Conservation (phyloP, 305 asterid genomes). For the Rubia occidens region DNA sequence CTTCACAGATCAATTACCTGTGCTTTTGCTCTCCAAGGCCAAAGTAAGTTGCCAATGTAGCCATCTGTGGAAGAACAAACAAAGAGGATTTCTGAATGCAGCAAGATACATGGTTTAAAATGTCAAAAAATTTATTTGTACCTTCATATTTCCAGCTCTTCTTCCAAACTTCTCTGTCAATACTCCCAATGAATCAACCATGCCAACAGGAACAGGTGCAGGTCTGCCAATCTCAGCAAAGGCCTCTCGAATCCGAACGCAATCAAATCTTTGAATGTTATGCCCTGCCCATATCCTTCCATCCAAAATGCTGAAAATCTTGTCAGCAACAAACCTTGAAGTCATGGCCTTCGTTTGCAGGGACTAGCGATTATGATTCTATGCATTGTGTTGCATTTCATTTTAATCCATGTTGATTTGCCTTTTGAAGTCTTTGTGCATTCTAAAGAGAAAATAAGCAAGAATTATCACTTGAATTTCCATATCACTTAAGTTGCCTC, state of each 20-base stretch:
- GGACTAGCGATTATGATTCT: too few species aligned
- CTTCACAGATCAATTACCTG: conserved; percentile 43
- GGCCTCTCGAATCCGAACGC: conserved; percentile 66
- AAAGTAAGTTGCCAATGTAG: conserved; percentile 76
- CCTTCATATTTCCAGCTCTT: conserved; percentile 98
- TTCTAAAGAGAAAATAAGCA: too few species aligned
- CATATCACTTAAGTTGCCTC: too few species aligned
- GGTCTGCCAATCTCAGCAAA: conserved; percentile 49
- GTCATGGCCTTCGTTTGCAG: too few species aligned
- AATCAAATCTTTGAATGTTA: conserved; percentile 75
- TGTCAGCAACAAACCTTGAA: conserved; percentile 61
- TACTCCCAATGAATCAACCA: conserved; percentile 70
- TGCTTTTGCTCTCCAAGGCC: conserved; percentile 90
- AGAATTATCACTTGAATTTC: too few species aligned
- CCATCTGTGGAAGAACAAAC: conserved; percentile 45
- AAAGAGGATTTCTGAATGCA: background rate
- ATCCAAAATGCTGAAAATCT: conserved; percentile 57
- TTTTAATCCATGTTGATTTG: too few species aligned
- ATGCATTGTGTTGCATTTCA: too few species aligned
- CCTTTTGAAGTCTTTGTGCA: too few species aligned
- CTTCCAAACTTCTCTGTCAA: conserved; percentile 60
- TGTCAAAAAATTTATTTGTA: too few species aligned
- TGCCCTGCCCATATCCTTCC: conserved; percentile 98
- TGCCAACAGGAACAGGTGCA: conserved; percentile 56
- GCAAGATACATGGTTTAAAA: background rate